These are phyloP conservation scores for Pythium sukuiense DNA, from an alignment of 352 stramenopile species.

Conservation along the genomic window DNA sequence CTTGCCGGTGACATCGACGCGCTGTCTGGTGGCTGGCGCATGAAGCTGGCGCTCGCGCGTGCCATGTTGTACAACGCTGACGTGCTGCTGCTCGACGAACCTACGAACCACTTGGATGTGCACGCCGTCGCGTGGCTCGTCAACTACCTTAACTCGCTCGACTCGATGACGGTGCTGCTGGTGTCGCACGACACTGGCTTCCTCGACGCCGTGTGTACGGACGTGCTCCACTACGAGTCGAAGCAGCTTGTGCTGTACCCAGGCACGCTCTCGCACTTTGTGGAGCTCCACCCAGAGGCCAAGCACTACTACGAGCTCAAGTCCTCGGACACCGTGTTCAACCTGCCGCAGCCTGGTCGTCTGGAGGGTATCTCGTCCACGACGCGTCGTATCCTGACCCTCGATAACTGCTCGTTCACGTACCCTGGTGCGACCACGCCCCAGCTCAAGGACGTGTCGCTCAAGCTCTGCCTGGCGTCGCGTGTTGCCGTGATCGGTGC, in stretches of 20 bases:
- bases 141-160: slow-evolving; percentile 95
- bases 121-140: slow-evolving; percentile 98
- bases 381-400: slow-evolving; percentile 91
- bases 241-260: slow-evolving; percentile 95
- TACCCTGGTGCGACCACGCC: slow-evolving; percentile 86
- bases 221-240: slow-evolving; percentile 96
- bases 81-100: slow-evolving; percentile 95
- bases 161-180: slow-evolving; percentile 94
- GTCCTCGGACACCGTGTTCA: slow-evolving; percentile 80
- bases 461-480: slow-evolving; percentile 95
- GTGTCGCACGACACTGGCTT: slow-evolving; percentile 97
- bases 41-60: slow-evolving; percentile 96
- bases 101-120: slow-evolving; percentile 96
- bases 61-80: slow-evolving; percentile 95
- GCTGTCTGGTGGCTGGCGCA: slow-evolving; percentile 95
- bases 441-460: slow-evolving; percentile 91
- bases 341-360: slow-evolving; percentile 87
- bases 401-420: slow-evolving; percentile 87
- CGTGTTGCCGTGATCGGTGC: slow-evolving; percentile 96
- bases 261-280: slow-evolving; percentile 88
- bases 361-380: slow-evolving; percentile 91
- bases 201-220: slow-evolving; percentile 96
- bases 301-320: slow-evolving; percentile 94
- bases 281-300: slow-evolving; percentile 88
- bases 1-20: slow-evolving; percentile 92